These are phyloP conservation scores for Borealophlyctis nickersoniae DNA, from an alignment of 192 early-diverging fungal species.

Conservation along the genomic window DNA sequence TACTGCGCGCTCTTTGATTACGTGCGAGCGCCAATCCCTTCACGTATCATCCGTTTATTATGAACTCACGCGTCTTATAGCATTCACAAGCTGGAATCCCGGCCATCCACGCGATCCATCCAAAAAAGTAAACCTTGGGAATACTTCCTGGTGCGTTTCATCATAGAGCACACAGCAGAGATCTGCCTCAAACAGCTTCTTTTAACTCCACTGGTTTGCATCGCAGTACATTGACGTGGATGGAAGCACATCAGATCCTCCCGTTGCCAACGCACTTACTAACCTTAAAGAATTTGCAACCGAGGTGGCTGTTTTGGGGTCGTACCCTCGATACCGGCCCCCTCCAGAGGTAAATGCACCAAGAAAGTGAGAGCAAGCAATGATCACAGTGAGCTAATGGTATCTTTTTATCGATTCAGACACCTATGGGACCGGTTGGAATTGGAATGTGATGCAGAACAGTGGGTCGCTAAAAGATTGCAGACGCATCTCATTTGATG, in stretches of 20 bases:
- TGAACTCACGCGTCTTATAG: conserved; percentile 6
- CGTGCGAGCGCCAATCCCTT: too few species aligned
- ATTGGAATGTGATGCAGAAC: conserved; percentile 1
- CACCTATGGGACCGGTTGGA: background rate
- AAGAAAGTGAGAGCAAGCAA: background rate
- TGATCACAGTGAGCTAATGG: background rate
- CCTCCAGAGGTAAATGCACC: conserved; percentile 13
- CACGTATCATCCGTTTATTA: background rate
- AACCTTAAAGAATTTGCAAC: conserved; percentile 34
- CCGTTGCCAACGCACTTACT: conserved; percentile 25
- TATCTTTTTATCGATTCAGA: background rate
- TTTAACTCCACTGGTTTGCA: background rate
- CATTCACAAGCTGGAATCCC: conserved; percentile 35
- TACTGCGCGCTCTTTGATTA: too few species aligned
- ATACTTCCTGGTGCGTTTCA: conserved; percentile 27
- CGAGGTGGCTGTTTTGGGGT: conserved; percentile 22
- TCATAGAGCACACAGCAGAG: background rate
- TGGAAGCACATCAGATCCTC: conserved; percentile 14
- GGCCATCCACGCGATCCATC: conserved; percentile 33
- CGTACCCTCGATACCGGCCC: conserved; percentile 36
- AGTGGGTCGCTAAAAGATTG: too few species aligned
- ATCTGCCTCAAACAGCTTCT: background rate
- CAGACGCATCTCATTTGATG: too few species aligned
- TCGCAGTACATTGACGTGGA: conserved; percentile 36
- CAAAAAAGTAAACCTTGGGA: conserved; percentile 32